A percentile compares a stretch with the other conserved stretches of the same genome.
Evolutionary conservation across 148 eudicot genomes (phyloP).

Genomic region (Polygonum aviculare): DNA sequence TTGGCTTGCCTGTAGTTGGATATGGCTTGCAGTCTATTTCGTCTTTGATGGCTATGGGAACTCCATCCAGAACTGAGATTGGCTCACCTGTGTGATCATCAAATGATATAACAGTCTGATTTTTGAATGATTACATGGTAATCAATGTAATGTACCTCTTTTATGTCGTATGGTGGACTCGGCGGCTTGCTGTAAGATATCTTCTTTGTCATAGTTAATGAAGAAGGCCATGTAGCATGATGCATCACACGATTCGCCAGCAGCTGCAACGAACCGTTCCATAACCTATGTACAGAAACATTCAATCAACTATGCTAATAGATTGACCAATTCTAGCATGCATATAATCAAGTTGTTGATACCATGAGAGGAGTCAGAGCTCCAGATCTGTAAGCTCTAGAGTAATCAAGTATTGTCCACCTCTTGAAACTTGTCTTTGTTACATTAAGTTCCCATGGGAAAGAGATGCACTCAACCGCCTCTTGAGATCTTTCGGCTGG

Average conservation of each 20-base stretch:
- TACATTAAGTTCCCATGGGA: constrained; percentile 20
- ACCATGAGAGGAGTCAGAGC: constrained; percentile 62
- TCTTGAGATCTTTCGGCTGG: constrained; percentile 53
- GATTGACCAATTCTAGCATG: not conserved
- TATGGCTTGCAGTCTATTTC: constrained; percentile 95
- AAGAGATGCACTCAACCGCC: constrained; percentile 53
- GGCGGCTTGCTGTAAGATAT: constrained; percentile 65
- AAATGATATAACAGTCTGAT: not conserved
- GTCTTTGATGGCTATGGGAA: constrained; percentile 85
- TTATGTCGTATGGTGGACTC: constrained; percentile 70
- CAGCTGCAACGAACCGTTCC: constrained; percentile 49
- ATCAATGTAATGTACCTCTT: constrained; percentile 29
- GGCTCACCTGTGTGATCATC: constrained; percentile 47
- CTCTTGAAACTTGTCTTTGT: constrained; percentile 38
- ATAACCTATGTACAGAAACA: constrained; percentile 43
- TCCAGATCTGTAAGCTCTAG: constrained; percentile 65
- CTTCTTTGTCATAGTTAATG: constrained; percentile 43
- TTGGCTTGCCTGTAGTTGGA: constrained; percentile 75
- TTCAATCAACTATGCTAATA: not conserved
- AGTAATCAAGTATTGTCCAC: constrained; percentile 75
- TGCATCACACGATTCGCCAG: constrained; percentile 34
- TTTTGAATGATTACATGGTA: too few species aligned
- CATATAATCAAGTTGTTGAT: constrained; percentile 8
- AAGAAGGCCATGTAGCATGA: constrained; percentile 74
- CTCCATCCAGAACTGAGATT: constrained; percentile 82